These are phyloP conservation scores for Claviceps purpurea DNA, from an alignment of 2,329 filamentous ascomycete genomes.

Conservation along the genomic window DNA sequence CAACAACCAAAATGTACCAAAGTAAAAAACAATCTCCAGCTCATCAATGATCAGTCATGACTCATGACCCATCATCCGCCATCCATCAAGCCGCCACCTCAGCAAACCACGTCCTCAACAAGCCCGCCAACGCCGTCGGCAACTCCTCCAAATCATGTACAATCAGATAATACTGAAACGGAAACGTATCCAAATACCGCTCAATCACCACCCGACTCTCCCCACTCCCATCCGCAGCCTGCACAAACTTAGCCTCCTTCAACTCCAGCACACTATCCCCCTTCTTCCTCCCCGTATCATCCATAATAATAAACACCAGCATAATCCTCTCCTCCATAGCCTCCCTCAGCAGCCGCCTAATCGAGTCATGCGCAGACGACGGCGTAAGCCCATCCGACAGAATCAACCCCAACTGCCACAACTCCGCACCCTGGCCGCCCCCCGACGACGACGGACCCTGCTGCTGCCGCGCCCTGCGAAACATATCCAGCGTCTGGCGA, in stretches of 20 bases:
- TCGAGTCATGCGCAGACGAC: conserved; percentile 62
- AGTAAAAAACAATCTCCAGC: background rate
- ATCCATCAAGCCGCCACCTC: conserved; percentile 38
- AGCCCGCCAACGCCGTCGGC: conserved; percentile 71
- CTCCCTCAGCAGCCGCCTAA: conserved; percentile 69
- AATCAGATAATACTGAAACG: conserved; percentile 93
- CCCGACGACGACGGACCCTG: conserved; percentile 24
- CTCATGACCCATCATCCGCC: background rate
- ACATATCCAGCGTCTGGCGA: conserved; percentile 62
- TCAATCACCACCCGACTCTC: conserved; percentile 64
- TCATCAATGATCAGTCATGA: background rate
- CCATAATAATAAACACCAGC: conserved; percentile 96
- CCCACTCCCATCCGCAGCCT: conserved; percentile 27
- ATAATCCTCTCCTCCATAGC: conserved; percentile 91
- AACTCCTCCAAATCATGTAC: conserved; percentile 86
- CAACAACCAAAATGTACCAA: background rate
- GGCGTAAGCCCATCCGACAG: conserved; percentile 91
- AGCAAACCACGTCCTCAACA: conserved; percentile 93
- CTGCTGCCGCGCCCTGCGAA: conserved; percentile 59
- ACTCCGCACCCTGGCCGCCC: conserved; percentile 44
- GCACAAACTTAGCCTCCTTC: conserved; percentile 72
- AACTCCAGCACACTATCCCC: conserved; percentile 71
- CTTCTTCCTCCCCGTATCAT: conserved; percentile 38
- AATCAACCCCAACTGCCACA: conserved; percentile 92
- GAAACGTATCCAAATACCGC: conserved; percentile 88